These are phyloP conservation scores for Fusarium haematococcum DNA, from an alignment of 2,329 filamentous ascomycete genomes.

Conservation along the genomic window DNA sequence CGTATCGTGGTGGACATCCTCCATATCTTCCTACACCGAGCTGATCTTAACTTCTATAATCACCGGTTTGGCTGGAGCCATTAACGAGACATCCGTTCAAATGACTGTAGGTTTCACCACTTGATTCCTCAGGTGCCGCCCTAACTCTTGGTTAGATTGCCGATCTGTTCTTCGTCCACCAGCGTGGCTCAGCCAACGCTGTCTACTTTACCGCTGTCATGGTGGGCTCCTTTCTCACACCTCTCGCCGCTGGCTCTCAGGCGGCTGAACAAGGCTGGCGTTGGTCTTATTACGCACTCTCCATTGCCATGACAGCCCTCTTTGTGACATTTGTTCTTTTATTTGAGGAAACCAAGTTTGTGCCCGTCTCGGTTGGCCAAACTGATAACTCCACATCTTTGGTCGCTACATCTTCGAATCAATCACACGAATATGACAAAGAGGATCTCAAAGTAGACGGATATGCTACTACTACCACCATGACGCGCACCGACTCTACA, in stretches of 20 bases:
- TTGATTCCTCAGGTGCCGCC: accelerated
- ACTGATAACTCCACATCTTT: not conserved
- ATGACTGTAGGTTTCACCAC: constrained; percentile 46
- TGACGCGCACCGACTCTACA: not conserved
- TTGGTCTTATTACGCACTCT: constrained; percentile 41
- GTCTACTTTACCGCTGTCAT: constrained; percentile 49
- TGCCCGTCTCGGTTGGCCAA: constrained; percentile 29
- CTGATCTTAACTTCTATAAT: constrained; percentile 43
- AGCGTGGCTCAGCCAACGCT: constrained; percentile 47
- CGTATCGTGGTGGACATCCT: constrained; percentile 38
- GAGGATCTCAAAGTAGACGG: not conserved
- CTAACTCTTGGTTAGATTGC: constrained; percentile 39
- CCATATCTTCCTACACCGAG: constrained; percentile 37
- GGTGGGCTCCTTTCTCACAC: constrained; percentile 46
- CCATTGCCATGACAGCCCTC: constrained; percentile 38
- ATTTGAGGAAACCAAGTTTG: constrained; percentile 48
- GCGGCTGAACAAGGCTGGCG: constrained; percentile 41
- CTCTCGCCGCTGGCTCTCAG: constrained; percentile 46
- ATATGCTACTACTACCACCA: not conserved
- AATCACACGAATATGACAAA: not conserved
- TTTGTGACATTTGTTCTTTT: constrained; percentile 37
- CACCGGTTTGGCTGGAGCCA: constrained; percentile 51
- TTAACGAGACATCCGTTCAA: constrained; percentile 54
- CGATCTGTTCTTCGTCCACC: constrained; percentile 50
- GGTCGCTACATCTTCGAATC: not conserved